Evolutionary conservation across 2,329 filamentous ascomycete genomes (phyloP), one percentile per base, ranked within the genome.

Genomic region (Penicillium glabrum): DNA sequence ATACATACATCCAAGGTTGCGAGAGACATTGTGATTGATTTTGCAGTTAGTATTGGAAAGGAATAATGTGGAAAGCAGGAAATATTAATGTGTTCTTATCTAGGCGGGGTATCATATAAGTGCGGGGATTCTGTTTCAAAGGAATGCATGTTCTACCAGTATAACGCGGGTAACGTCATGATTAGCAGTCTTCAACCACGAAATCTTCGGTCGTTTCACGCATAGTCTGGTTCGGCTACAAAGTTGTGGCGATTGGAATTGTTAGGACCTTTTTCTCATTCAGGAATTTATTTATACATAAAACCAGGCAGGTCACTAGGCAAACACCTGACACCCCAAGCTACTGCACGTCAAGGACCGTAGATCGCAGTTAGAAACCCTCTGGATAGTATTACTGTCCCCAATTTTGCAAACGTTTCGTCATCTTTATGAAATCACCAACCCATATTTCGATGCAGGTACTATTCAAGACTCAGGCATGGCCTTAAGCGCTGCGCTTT

Each of bases 1-100:
- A 14, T 13, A 29, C 71, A 57, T 67, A 78, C 77, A 59, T 80
- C 76, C 39, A 80, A 70, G 44, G 76, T 78, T 53, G 75, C 74
- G 54, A 79, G 69, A 23, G 51, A 53, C 51, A 53, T 53, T 29
- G 14, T 47, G 33, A 24, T 27, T 19, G 14, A 35, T 47, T 47
- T 14, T 46, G 13, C 21, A 13, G 2, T 19, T 9, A 29, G 6
- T 7, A 46, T 29, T 29, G 16, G 43, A 19, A 27, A 11, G 14
- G 2, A 19, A 13, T 23, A 5, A 13, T 6, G 19, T 21, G 5
- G 11, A 13, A 23, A 41, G 19, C 11, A 13, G 11, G 11, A 41
- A 41, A 9, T 11, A 41, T 41, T 5, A 41, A 41, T 21, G n/a
- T 19, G n/a, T 14, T 23, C 5, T 41, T 41, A 19, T 41, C 37